Evolutionary conservation across 495 filamentous ascomycete genomes (phyloP).

Genomic region (Entonaema liquescens): DNA sequence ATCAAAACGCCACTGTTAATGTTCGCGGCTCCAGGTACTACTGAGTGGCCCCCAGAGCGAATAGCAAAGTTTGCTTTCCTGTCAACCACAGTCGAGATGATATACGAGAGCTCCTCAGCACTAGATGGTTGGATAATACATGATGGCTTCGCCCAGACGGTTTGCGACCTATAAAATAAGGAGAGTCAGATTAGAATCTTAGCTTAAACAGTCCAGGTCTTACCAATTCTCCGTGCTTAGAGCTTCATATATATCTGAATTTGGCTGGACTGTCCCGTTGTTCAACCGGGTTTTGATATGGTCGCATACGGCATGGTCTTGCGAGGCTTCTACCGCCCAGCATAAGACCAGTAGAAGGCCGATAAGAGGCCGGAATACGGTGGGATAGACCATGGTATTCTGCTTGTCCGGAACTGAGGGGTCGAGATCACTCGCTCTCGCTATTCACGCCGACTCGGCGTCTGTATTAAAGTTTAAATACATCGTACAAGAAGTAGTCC

Average conservation of each 20-base stretch:
- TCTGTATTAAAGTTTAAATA: constrained; percentile 30
- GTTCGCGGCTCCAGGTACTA: constrained; percentile 58
- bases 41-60: constrained; percentile 61
- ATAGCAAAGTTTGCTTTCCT: constrained; percentile 54
- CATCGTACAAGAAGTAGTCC: neutral
- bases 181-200: neutral
- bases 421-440: constrained; percentile 19
- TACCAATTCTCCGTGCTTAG: constrained; percentile 39
- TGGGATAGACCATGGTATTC: constrained; percentile 18
- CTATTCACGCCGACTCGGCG: constrained; percentile 21
- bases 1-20: constrained; percentile 62
- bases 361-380: constrained; percentile 3
- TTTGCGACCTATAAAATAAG: constrained; percentile 38
- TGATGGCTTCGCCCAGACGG: constrained; percentile 47
- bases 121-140: constrained; percentile 56
- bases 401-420: constrained; percentile 8
- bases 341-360: constrained; percentile 14
- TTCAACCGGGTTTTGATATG: constrained; percentile 17
- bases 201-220: neutral
- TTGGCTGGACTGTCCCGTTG: constrained; percentile 27
- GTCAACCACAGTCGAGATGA: constrained; percentile 38
- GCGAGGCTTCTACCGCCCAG: constrained; percentile 18
- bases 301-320: constrained; percentile 22
- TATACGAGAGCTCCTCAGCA: constrained; percentile 43
- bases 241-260: constrained; percentile 16